A percentile compares a stretch with the other conserved stretches of the same genome.
phyloP scores from a whole-genome alignment of 2,329 filamentous ascomycete species.

The Orbilia ellipsospora region DNA sequence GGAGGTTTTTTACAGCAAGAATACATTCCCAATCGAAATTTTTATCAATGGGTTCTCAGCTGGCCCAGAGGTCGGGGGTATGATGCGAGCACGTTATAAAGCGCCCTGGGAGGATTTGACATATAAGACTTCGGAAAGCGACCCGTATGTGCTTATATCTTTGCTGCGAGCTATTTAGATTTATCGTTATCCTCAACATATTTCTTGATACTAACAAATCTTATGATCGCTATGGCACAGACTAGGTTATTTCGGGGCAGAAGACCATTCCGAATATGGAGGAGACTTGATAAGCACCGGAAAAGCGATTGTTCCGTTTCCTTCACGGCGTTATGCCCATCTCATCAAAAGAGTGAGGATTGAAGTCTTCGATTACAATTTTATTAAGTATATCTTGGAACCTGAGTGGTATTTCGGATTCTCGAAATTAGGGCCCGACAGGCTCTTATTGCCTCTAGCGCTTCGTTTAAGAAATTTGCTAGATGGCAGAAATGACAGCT shows the following conservation, averaged over 20 bases:
- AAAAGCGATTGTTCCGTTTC: background rate
- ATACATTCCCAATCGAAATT: constrained; percentile 13
- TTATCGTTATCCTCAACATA: background rate
- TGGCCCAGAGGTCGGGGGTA: background rate
- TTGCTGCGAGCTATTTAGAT: background rate
- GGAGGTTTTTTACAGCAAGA: constrained; percentile 14
- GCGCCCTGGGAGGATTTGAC: constrained; percentile 19
- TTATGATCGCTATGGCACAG: background rate
- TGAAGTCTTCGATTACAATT: background rate
- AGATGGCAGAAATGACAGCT: background rate
- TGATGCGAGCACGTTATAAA: background rate
- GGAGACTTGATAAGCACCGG: background rate
- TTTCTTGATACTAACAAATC: background rate
- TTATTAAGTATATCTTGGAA: background rate
- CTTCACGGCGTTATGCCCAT: background rate
- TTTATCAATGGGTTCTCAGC: background rate
- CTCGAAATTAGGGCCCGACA: background rate
- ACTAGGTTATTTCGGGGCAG: background rate
- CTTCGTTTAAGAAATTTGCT: background rate
- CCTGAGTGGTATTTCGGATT: background rate
- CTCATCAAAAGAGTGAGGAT: background rate
- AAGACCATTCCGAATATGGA: background rate
- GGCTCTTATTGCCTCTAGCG: constrained; percentile 9
- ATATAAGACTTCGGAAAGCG: background rate
- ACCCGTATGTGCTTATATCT: background rate